Evolutionary conservation across 768 basidiomycete species (phyloP).

Genomic region (Amanita rubescens): DNA sequence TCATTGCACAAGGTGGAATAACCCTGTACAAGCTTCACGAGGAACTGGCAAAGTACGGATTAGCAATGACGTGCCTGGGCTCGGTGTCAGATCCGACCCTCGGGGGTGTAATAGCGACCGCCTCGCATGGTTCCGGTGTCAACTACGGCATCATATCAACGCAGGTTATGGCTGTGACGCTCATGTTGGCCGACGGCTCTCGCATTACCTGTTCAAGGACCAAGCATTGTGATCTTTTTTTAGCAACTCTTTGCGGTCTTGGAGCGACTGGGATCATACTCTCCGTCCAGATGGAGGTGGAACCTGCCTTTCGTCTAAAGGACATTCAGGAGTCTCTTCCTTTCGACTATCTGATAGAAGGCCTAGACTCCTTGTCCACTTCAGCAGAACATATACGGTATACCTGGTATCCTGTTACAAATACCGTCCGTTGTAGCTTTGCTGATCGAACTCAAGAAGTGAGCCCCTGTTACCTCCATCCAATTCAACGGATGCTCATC

Average conservation of each 20-base stretch:
- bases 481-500: slow-evolving; percentile 8
- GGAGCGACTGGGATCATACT: slow-evolving; percentile 89
- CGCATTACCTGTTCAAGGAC: slow-evolving; percentile 58
- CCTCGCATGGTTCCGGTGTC: slow-evolving; percentile 90
- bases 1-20: slow-evolving; percentile 74
- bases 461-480: slow-evolving; percentile 9
- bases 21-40: slow-evolving; percentile 68
- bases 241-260: slow-evolving; percentile 84
- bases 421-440: slow-evolving; percentile 61
- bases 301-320: slow-evolving; percentile 72
- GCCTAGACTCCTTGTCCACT: slow-evolving; percentile 46
- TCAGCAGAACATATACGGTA: slow-evolving; percentile 86
- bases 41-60: slow-evolving; percentile 51
- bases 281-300: slow-evolving; percentile 68
- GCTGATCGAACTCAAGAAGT: slow-evolving; percentile 77
- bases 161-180: slow-evolving; percentile 64
- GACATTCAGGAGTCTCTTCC: slow-evolving; percentile 56
- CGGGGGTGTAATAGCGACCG: slow-evolving; percentile 87
- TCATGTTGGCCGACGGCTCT: slow-evolving; percentile 73
- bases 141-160: slow-evolving; percentile 75
- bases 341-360: slow-evolving; percentile 55
- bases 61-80: slow-evolving; percentile 90
- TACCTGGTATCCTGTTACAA: slow-evolving; percentile 91
- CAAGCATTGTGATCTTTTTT: slow-evolving; percentile 69
- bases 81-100: slow-evolving; percentile 96